Percentiles rank a stretch among this genome's conserved stretches.
These are phyloP conservation scores for Cicer bijugum DNA, from an alignment of 306 rosid species.

Conservation along the genomic window DNA sequence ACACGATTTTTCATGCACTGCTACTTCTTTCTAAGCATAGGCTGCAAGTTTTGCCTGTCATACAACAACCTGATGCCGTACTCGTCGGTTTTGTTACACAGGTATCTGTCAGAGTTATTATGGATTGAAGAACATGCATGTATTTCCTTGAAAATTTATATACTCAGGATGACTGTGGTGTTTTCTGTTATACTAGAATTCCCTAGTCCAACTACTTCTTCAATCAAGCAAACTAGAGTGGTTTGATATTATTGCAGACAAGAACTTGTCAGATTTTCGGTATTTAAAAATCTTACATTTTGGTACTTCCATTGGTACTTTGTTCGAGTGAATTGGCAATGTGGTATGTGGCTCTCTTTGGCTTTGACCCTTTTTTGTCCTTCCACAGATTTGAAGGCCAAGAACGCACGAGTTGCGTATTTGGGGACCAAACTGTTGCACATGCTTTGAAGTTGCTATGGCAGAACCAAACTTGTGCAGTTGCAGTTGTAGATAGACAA, in stretches of 20 bases:
- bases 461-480: constrained; percentile 50
- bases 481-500: constrained; percentile 56
- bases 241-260: constrained; percentile 65
- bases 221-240: constrained; percentile 67
- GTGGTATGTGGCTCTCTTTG: constrained; percentile 4
- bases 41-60: constrained; percentile 63
- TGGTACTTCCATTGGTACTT: background rate
- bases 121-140: background rate
- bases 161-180: constrained; percentile 15
- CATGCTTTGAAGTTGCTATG: constrained; percentile 58
- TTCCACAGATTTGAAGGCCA: constrained; percentile 57
- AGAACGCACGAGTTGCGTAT: constrained; percentile 57
- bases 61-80: constrained; percentile 47
- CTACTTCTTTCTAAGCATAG: constrained; percentile 69
- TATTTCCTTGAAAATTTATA: background rate
- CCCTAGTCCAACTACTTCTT: constrained; percentile 61
- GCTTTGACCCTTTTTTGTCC: constrained; percentile 23
- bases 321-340: constrained; percentile 1
- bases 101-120: constrained; percentile 49
- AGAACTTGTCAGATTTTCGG: constrained; percentile 57
- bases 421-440: constrained; percentile 59
- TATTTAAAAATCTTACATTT: constrained; percentile 42
- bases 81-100: constrained; percentile 63
- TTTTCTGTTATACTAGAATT: constrained; percentile 56
- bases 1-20: constrained; percentile 65